phyloP scores from a whole-genome alignment of 352 stramenopile species.

The Elongisporangium anandrum region DNA sequence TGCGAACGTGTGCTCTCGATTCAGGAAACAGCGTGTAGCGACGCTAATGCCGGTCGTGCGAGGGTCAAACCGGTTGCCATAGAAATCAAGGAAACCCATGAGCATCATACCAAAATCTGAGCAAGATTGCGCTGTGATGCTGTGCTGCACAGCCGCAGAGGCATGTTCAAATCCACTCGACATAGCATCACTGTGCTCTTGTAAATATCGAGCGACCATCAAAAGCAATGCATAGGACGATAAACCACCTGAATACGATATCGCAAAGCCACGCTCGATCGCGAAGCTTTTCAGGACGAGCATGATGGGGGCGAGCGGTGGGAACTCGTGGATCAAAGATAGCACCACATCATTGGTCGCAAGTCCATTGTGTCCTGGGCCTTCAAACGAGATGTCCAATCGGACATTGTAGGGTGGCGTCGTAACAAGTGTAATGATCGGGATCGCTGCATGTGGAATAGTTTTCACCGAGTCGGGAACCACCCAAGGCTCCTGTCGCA shows the following conservation, averaged over 20 bases:
- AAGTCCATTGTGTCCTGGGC: conserved; percentile 93
- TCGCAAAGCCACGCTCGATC: conserved; percentile 91
- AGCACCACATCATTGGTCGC: conserved; percentile 93
- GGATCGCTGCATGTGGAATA: conserved; percentile 95
- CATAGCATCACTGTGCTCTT: conserved; percentile 75
- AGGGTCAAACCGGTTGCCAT: conserved; percentile 93
- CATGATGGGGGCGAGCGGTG: conserved; percentile 93
- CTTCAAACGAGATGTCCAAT: conserved; percentile 97
- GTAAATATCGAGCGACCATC: conserved; percentile 93
- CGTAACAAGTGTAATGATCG: conserved; percentile 95
- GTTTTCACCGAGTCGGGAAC: conserved; percentile 94
- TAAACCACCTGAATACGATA: conserved; percentile 95
- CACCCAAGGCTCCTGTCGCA: conserved; percentile 92
- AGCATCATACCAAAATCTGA: conserved; percentile 94
- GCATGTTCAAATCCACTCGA: conserved; percentile 60
- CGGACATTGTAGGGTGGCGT: conserved; percentile 73
- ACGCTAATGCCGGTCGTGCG: conserved; percentile 89
- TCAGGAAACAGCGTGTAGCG: conserved; percentile 74
- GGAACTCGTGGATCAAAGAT: conserved; percentile 91
- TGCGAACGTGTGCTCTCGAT: conserved; percentile 51
- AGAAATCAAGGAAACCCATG: conserved; percentile 97
- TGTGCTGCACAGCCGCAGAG: conserved; percentile 51
- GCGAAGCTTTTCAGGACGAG: conserved; percentile 95
- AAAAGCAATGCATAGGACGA: conserved; percentile 95
- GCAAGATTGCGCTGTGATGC: conserved; percentile 52